Conservation (phyloP, 768 basidiomycete species). For the Suillus fuscotomentosus region DNA sequence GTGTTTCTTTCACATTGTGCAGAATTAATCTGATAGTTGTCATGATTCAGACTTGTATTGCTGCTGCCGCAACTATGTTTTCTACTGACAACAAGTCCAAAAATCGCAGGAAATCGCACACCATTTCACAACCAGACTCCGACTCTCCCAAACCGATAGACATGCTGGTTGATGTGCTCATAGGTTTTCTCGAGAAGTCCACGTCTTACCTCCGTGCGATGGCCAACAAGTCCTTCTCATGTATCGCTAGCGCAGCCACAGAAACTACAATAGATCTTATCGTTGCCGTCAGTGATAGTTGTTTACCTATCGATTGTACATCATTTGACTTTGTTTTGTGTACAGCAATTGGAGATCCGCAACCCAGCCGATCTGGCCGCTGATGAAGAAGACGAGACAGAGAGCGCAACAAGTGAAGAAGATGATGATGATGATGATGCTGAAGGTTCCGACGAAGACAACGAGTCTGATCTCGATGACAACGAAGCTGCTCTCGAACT, state of each 20-base stretch:
- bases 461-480: conserved; percentile 46
- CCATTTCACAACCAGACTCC: conserved; percentile 26
- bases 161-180: conserved; percentile 83
- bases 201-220: conserved; percentile 78
- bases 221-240: conserved; percentile 76
- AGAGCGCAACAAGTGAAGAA: conserved; percentile 36
- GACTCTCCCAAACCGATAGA: conserved; percentile 67
- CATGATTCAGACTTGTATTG: conserved; percentile 52
- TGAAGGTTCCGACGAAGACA: conserved; percentile 33
- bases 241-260: conserved; percentile 64
- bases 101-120: conserved; percentile 39
- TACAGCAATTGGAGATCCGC: conserved; percentile 81
- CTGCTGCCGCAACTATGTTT: conserved; percentile 59
- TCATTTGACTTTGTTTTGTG: conserved; percentile 3
- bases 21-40: neutral
- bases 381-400: conserved; percentile 42
- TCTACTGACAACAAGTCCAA: conserved; percentile 35
- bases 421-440: conserved; percentile 34
- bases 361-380: conserved; percentile 53
- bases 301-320: conserved; percentile 1
- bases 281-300: conserved; percentile 57
- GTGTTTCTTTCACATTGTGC: conserved; percentile 7
- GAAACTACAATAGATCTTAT: conserved; percentile 79
- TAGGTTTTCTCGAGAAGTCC: conserved; percentile 84
- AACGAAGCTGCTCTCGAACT: conserved; percentile 51